phyloP scores from a whole-genome alignment of 2,329 filamentous ascomycete species.

The Microdochium trichocladiopsis region DNA sequence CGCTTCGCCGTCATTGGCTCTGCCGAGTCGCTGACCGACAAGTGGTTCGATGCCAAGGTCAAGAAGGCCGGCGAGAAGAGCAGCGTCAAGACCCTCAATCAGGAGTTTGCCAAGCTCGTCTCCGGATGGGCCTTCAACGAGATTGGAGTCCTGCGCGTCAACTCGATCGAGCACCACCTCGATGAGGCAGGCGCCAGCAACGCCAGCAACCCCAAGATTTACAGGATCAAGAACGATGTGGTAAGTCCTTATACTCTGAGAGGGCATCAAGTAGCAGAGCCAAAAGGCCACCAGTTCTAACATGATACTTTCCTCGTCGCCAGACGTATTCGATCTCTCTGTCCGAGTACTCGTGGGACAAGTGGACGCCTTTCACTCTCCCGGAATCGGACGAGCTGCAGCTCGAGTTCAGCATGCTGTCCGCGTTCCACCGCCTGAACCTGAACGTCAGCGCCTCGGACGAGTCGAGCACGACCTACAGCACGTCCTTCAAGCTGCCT shows the following conservation, averaged over 20 bases:
- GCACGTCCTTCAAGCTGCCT: constrained; percentile 70
- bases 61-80: constrained; percentile 46
- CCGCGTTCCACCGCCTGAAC: constrained; percentile 85
- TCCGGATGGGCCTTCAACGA: constrained; percentile 98
- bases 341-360: constrained; percentile 73
- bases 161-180: constrained; percentile 72
- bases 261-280: too few relatives aligned
- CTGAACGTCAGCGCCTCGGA: constrained; percentile 54
- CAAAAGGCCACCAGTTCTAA: neutral
- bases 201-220: constrained; percentile 75
- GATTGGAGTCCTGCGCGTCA: constrained; percentile 79
- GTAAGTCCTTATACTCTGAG: constrained; percentile 49
- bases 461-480: constrained; percentile 65
- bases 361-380: constrained; percentile 67
- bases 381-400: constrained; percentile 70
- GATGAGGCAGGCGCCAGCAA: constrained; percentile 45
- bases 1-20: constrained; percentile 81
- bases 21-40: constrained; percentile 78
- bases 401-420: constrained; percentile 98
- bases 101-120: constrained; percentile 76
- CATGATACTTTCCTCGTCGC: constrained; percentile 1
- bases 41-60: constrained; percentile 81
- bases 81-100: constrained; percentile 64
- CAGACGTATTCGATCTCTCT: constrained; percentile 83
- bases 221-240: constrained; percentile 94